A percentile compares a stretch with the other conserved stretches of the same genome.
These are phyloP conservation scores for Papiliotrema laurentii DNA, from an alignment of 1,284 basidiomycete species.

Conservation along the genomic window DNA sequence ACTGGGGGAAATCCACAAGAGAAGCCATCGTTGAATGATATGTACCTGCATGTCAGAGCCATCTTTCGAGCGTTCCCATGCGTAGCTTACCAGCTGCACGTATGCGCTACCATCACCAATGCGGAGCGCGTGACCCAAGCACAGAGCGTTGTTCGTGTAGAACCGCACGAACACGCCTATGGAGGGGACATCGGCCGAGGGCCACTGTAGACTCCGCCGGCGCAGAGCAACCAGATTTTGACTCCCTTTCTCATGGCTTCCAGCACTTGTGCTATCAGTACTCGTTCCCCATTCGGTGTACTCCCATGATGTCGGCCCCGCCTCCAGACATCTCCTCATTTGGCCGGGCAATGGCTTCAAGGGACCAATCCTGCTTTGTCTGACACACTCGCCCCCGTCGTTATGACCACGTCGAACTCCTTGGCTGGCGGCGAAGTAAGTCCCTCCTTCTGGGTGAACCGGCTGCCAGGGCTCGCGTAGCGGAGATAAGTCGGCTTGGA, in stretches of 20 bases:
- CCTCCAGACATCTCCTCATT: background rate
- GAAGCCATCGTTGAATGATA: no score
- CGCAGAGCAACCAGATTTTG: background rate
- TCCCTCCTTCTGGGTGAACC: background rate
- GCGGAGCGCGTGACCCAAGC: background rate
- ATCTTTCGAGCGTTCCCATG: no score
- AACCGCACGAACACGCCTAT: slow-evolving; percentile 3
- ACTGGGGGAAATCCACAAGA: no score
- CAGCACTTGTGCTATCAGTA: background rate
- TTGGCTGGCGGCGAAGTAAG: background rate
- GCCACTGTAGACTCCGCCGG: slow-evolving; percentile 2
- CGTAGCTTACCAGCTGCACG: slow-evolving; percentile 1
- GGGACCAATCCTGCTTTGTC: background rate
- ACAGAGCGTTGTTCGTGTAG: slow-evolving; percentile 1
- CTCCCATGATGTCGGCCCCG: background rate
- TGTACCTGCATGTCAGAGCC: no score
- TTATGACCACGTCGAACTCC: background rate
- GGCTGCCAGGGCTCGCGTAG: background rate
- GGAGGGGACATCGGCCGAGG: background rate
- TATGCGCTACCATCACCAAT: slow-evolving; percentile 1
- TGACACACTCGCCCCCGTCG: background rate
- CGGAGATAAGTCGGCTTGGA: background rate
- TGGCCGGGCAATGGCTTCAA: background rate
- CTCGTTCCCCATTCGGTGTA: background rate
- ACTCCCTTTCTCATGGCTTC: background rate